Base-by-base conservation (phyloP, 2,329 filamentous ascomycete species). In the Cladophialophora immunda region DNA sequence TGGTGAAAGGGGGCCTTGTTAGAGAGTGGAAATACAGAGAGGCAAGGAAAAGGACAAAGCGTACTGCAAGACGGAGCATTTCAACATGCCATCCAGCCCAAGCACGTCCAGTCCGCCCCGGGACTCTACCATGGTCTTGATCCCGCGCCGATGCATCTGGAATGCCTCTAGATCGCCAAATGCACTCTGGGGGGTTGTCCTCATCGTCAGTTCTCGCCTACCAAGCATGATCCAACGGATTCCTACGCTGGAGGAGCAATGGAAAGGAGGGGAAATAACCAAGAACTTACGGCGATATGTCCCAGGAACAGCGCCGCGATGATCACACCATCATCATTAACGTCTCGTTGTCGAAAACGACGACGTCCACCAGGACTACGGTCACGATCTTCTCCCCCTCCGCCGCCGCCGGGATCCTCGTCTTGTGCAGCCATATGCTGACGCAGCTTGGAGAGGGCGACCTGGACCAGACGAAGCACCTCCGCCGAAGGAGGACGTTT, bases 261-360 rank as follows among this genome's bases (percentile, higher is more conserved):
- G 32, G 32, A 34, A 34, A 34, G 32, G 32, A 34, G 32, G 9
- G 7, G 9, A 34, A 27, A n/a, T n/a, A n/a, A n/a, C n/a, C n/a
- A 3, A 38, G 19, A 4, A 59, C 57, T 59, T 34, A 52, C 41
- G 32, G 57, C 57, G 8, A 59, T 59, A 45, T 59, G 57, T 1
- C 36, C 57, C 25, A 59, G 22, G 30, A 59, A 52, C 17, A 59
- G n/a, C 41, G 38, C 57, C 22, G 57, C 57, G n/a, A 52, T 52
- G 29, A 52, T 29, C 15, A 38, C 36, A 1, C 36, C 57, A 8
- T 59, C 57, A 13, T 50, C 15, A 9, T 38, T 59, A 15, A 22
- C 41, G 22, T 4, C 22, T 4, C 17, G 22, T 8, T 45, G 32
- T 34, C 11, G 32, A 9, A 2, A 11, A 34, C 9, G 32, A 6